Conservation (phyloP, 2,329 filamentous ascomycete species). For the Arthrocladium fulminans region DNA sequence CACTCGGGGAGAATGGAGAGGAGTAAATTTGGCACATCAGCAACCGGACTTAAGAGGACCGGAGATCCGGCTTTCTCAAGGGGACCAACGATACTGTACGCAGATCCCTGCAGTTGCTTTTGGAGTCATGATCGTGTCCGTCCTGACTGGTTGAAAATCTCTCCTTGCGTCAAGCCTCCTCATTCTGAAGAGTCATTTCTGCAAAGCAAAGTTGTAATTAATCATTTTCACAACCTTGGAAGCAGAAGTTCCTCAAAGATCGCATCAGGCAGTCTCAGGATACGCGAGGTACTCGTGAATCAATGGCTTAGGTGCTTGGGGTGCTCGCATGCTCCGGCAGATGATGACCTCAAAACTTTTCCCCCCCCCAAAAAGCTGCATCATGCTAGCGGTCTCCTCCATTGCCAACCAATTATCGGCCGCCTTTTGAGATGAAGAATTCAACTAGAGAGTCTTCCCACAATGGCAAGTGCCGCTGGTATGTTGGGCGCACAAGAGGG, state of each 20-base stretch:
- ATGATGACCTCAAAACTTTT: conserved; percentile 4
- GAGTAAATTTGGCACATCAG: neutral
- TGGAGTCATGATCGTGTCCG: neutral
- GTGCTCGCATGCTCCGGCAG: neutral
- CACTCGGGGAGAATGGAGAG: neutral
- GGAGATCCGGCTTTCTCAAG: neutral
- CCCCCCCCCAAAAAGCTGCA: neutral
- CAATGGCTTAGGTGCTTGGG: neutral
- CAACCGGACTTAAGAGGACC: neutral
- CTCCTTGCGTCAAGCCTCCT: neutral
- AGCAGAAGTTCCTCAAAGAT: neutral
- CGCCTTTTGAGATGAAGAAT: neutral
- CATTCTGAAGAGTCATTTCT: conserved; percentile 2
- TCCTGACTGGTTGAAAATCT: conserved; percentile 3
- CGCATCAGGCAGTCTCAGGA: neutral
- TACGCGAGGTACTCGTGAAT: neutral
- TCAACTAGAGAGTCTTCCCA: neutral
- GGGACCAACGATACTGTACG: too few relatives aligned
- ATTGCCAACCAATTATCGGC: neutral
- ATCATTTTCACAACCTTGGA: neutral
- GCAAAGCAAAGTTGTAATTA: neutral
- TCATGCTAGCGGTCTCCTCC: neutral
- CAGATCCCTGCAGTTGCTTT: neutral
- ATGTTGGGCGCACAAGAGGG: neutral
- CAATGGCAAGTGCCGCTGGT: neutral